Conservation (phyloP, 2,329 filamentous ascomycete species). For the Ophiostoma montium region DNA sequence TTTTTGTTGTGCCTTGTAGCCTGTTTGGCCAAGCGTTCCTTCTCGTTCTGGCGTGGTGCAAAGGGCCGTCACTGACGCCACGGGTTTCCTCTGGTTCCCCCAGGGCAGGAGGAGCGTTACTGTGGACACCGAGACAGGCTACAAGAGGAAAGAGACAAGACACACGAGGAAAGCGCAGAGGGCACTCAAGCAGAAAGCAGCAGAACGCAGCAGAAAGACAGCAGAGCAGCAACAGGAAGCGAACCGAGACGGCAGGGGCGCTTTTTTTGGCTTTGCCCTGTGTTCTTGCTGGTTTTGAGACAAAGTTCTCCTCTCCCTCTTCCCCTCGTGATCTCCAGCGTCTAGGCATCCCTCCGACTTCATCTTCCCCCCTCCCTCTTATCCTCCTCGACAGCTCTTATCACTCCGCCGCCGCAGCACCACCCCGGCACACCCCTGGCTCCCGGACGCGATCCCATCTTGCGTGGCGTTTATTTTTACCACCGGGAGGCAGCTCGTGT, state of each 20-base stretch:
- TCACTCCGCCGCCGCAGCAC: not conserved
- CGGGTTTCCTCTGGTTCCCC: not conserved
- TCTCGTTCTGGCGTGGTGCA: not conserved
- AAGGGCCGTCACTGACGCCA: not conserved
- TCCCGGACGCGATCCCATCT: not conserved
- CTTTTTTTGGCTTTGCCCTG: not conserved
- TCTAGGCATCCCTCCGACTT: not conserved
- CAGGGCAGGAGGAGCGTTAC: not conserved
- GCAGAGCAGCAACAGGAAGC: not conserved
- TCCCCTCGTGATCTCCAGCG: not conserved
- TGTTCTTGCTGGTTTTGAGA: not conserved
- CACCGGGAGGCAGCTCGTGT: not conserved
- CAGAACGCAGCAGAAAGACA: no score
- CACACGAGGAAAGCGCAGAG: not conserved
- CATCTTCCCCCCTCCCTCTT: not conserved
- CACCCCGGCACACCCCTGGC: not conserved
- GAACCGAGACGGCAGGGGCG: not conserved
- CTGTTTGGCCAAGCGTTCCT: slow-evolving; percentile 1
- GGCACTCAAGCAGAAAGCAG: no score
- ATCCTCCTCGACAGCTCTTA: not conserved
- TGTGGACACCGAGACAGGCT: not conserved
- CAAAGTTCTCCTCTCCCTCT: not conserved
- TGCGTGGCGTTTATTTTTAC: not conserved
- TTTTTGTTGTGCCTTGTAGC: not conserved
- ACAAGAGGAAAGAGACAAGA: not conserved